These are phyloP conservation scores for Fomitopsis schrenkii DNA, from an alignment of 1,284 basidiomycete species.

Conservation along the genomic window DNA sequence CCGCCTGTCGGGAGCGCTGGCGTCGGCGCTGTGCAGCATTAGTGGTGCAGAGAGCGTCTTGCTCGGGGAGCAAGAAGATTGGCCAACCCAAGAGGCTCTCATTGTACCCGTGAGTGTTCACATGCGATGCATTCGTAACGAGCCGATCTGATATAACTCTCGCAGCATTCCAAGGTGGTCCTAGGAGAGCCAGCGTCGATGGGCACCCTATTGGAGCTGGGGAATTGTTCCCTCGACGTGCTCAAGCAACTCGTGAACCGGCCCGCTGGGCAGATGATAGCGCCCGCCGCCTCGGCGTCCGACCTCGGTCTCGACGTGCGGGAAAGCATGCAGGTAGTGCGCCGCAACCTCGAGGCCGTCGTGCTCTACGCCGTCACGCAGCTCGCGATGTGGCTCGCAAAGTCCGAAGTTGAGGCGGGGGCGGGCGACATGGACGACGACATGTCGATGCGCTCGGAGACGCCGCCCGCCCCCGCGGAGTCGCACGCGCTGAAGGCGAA, in stretches of 20 bases:
- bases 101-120: conserved; percentile 64
- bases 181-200: conserved; percentile 74
- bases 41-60: conserved; percentile 71
- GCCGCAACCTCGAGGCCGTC: conserved; percentile 65
- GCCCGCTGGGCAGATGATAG: conserved; percentile 49
- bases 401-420: conserved; percentile 55
- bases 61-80: conserved; percentile 62
- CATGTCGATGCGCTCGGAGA: conserved; percentile 21
- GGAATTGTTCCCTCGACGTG: conserved; percentile 67
- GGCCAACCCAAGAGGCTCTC: conserved; percentile 63
- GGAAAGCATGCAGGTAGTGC: conserved; percentile 48
- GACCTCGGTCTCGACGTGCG: conserved; percentile 52
- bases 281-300: conserved; percentile 30
- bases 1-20: conserved; percentile 61
- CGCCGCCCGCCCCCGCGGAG: conserved; percentile 19
- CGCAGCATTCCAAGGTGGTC: conserved; percentile 76
- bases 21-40: conserved; percentile 68
- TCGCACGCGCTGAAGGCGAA: conserved; percentile 30
- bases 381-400: conserved; percentile 69
- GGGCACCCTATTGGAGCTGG: conserved; percentile 75
- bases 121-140: background rate
- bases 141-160: conserved; percentile 9
- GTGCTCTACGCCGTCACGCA: conserved; percentile 76
- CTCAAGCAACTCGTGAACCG: conserved; percentile 56
- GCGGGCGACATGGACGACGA: conserved; percentile 40